These are phyloP conservation scores for Camillea tinctor DNA, from an alignment of 2,329 filamentous ascomycete species.

Conservation along the genomic window DNA sequence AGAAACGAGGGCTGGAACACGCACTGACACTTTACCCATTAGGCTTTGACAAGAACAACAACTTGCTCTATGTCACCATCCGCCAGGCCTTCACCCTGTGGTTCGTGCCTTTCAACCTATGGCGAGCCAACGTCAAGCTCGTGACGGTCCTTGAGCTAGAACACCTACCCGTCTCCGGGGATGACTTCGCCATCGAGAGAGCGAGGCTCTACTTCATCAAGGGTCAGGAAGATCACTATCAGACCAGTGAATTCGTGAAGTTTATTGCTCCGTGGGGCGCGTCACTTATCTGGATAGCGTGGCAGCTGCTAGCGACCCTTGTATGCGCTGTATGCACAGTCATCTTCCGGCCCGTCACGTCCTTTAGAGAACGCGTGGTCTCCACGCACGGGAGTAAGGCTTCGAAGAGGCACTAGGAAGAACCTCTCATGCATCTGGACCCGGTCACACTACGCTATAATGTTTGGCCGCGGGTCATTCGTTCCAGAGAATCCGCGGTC, in stretches of 20 bases:
- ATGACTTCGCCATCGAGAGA: slow-evolving; percentile 14
- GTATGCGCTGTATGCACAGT: slow-evolving; percentile 54
- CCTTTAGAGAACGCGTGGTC: neutral
- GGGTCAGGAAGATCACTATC: slow-evolving; percentile 79
- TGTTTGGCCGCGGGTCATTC: neutral
- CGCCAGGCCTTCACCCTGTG: slow-evolving; percentile 75
- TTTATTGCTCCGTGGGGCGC: slow-evolving; percentile 66
- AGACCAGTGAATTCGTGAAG: slow-evolving; percentile 70
- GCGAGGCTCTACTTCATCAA: slow-evolving; percentile 65
- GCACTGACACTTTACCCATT: neutral
- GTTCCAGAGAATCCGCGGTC: neutral
- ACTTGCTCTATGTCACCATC: slow-evolving; percentile 71
- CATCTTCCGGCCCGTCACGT: neutral
- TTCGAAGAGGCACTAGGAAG: neutral
- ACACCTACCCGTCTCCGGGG: slow-evolving; percentile 37
- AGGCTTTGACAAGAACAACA: slow-evolving; percentile 67
- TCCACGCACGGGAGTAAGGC: neutral
- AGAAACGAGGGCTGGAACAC: no score
- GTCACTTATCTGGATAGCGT: slow-evolving; percentile 48
- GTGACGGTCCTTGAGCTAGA: slow-evolving; percentile 66
- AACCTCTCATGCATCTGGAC: neutral
- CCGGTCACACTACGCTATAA: neutral
- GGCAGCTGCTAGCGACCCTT: slow-evolving; percentile 64
- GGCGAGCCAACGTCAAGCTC: slow-evolving; percentile 65
- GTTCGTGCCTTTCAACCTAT: slow-evolving; percentile 65